These are phyloP conservation scores for Gossypium anomalum DNA, from an alignment of 345 rosid genomes.

Conservation along the genomic window DNA sequence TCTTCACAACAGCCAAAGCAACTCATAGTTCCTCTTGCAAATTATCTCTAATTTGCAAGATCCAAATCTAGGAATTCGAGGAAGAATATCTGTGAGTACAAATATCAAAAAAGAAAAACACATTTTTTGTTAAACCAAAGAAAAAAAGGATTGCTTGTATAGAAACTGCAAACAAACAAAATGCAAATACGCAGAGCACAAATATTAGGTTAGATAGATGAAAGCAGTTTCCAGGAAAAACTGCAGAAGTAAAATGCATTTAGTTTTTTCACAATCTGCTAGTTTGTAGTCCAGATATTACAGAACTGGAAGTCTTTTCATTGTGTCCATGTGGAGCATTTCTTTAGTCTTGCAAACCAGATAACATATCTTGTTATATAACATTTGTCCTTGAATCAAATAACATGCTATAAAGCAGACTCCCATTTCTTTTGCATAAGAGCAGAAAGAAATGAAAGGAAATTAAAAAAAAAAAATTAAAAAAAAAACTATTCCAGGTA, in stretches of 20 bases:
- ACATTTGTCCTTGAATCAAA: neutral
- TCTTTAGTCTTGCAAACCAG: neutral
- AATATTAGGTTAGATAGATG: neutral
- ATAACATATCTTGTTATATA: neutral
- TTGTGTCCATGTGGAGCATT: neutral
- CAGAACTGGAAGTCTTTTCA: neutral
- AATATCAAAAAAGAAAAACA: neutral
- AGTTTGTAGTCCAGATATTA: neutral
- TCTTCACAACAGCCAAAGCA: conserved; percentile 83
- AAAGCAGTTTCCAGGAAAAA: neutral
- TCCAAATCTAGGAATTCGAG: neutral
- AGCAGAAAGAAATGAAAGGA: neutral
- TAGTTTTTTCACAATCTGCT: neutral
- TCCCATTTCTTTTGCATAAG: neutral
- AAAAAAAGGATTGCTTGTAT: neutral
- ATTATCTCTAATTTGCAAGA: conserved; percentile 9
- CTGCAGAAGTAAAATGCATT: neutral
- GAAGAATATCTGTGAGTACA: neutral
- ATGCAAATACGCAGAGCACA: neutral
- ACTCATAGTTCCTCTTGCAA: conserved; percentile 45
- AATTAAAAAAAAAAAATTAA: neutral
- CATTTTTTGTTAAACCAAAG: neutral
- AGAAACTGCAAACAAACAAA: neutral
- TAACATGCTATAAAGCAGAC: neutral
- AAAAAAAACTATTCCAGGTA: neutral